These are phyloP conservation scores for Penicillium sp. DNA, from an alignment of 2,329 filamentous ascomycete species.

Conservation along the genomic window DNA sequence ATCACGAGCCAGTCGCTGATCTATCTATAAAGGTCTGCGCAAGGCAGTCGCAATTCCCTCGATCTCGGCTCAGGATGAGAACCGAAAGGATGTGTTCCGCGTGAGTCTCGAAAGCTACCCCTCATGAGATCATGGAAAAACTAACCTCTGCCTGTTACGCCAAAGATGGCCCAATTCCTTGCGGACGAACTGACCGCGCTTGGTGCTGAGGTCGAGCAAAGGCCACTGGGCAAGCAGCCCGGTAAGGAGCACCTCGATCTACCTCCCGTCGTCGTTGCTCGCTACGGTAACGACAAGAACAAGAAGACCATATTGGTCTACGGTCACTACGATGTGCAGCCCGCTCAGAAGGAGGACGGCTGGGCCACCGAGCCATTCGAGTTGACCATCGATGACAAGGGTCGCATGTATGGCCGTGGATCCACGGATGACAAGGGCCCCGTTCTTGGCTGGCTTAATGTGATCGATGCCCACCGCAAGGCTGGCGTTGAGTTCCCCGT, in stretches of 20 bases:
- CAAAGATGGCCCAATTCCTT: conserved; percentile 86
- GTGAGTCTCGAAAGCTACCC: conserved; percentile 39
- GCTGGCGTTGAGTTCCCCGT: conserved; percentile 93
- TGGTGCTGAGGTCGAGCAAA: conserved; percentile 83
- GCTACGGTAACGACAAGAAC: conserved; percentile 87
- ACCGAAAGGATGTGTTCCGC: conserved; percentile 87
- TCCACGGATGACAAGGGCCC: conserved; percentile 98
- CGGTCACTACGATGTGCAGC: conserved; percentile 98
- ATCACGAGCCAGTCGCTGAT: conserved; percentile 4
- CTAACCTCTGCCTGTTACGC: conserved; percentile 2
- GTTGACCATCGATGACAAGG: conserved; percentile 83
- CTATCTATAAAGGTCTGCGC: conserved; percentile 57
- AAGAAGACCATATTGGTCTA: conserved; percentile 97
- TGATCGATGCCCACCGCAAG: conserved; percentile 96
- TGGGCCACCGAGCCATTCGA: conserved; percentile 96
- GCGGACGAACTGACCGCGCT: conserved; percentile 78
- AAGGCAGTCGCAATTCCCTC: conserved; percentile 96
- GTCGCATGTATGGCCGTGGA: conserved; percentile 93
- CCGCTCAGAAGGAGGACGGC: conserved; percentile 87
- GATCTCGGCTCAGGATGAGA: conserved; percentile 85
- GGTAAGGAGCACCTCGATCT: conserved; percentile 88
- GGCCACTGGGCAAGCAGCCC: conserved; percentile 86
- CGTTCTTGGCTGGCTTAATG: conserved; percentile 95
- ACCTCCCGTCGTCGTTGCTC: conserved; percentile 86
- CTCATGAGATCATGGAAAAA: neutral